Evolutionary conservation across 2,329 filamentous ascomycete genomes (phyloP).

Genomic region (Fusarium sp.): DNA sequence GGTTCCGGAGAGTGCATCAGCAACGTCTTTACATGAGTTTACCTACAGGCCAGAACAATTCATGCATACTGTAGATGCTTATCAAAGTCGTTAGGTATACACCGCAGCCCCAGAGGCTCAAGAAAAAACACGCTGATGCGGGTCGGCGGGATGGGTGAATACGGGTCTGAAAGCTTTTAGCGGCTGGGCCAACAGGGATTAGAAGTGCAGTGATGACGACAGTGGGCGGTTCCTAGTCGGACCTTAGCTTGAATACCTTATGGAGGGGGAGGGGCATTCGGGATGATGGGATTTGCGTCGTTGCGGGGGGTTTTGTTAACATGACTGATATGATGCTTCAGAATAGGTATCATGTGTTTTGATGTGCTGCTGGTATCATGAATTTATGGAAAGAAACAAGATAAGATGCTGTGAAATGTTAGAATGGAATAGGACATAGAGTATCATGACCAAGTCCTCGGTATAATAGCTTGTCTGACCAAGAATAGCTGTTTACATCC

Average conservation of each 20-base stretch:
- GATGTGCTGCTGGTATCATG: no score
- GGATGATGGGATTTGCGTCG: constrained; percentile 6
- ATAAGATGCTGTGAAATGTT: background rate
- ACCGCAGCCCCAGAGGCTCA: constrained; percentile 21
- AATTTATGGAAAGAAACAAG: background rate
- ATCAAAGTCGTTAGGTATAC: background rate
- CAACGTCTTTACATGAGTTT: constrained; percentile 1
- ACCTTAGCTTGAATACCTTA: constrained; percentile 13
- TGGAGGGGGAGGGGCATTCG: constrained; percentile 41
- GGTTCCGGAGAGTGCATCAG: constrained; percentile 11
- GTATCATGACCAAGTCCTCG: no score
- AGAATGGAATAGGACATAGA: no score
- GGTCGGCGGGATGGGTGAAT: constrained; percentile 38
- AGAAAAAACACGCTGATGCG: constrained; percentile 31
- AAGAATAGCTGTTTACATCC: background rate
- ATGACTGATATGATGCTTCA: constrained; percentile 2
- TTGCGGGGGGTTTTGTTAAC: constrained; percentile 36
- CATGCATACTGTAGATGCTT: background rate
- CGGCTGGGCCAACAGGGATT: constrained; percentile 17
- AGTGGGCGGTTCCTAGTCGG: constrained; percentile 30
- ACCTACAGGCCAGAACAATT: background rate
- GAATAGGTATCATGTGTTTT: no score
- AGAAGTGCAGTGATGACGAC: constrained; percentile 41
- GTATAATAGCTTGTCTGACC: background rate
- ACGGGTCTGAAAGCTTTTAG: constrained; percentile 23